These are phyloP conservation scores for Clitocybe nebularis DNA, from an alignment of 1,284 basidiomycete species.

Conservation along the genomic window DNA sequence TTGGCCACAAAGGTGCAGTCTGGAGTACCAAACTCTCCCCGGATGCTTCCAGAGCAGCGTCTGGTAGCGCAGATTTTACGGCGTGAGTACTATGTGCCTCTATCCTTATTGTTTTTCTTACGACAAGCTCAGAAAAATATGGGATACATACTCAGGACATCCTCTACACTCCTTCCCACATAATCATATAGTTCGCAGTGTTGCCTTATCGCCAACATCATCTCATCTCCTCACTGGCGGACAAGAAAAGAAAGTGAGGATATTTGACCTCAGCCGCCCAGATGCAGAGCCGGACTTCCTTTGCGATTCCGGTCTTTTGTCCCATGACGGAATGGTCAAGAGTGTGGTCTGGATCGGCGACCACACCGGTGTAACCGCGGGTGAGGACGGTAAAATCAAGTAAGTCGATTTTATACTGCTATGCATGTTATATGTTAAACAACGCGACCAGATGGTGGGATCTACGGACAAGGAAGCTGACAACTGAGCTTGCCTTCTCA, in stretches of 20 bases:
- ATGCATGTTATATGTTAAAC: conserved; percentile 8
- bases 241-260: conserved; percentile 95
- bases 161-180: conserved; percentile 92
- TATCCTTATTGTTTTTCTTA: conserved; percentile 8
- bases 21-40: conserved; percentile 95
- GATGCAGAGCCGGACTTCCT: conserved; percentile 87
- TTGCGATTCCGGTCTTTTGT: conserved; percentile 49
- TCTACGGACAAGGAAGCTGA: conserved; percentile 71
- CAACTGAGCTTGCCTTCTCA: conserved; percentile 70
- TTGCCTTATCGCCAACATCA: conserved; percentile 74
- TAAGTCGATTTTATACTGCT: conserved; percentile 34
- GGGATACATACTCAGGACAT: conserved; percentile 92
- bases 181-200: conserved; percentile 96
- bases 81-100: conserved; percentile 51
- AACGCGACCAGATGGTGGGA: conserved; percentile 86
- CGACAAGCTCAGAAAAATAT: conserved; percentile 73
- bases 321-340: conserved; percentile 89
- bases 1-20: conserved; percentile 98
- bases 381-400: conserved; percentile 91
- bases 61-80: conserved; percentile 96
- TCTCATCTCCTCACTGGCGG: conserved; percentile 86
- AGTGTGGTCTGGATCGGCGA: conserved; percentile 92
- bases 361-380: conserved; percentile 83
- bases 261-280: conserved; percentile 85
- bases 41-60: conserved; percentile 83